phyloP scores from a whole-genome alignment of 2,329 filamentous ascomycete species.

The Zalaria sp. region DNA sequence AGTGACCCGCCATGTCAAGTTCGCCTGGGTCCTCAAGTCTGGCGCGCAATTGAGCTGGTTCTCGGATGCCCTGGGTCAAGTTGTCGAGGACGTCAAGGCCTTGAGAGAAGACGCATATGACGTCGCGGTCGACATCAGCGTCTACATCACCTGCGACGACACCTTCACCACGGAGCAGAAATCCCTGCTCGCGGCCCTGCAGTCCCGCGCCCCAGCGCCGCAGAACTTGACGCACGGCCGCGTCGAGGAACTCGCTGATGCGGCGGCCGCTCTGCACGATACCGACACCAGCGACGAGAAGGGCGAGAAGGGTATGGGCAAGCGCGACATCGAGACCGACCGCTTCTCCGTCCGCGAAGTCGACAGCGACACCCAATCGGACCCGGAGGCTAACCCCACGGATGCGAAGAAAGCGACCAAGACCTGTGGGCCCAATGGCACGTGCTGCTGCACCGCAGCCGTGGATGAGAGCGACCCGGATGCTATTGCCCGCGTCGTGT shows the following conservation, averaged over 20 bases:
- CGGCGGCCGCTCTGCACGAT: background rate
- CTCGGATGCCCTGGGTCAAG: conserved; percentile 31
- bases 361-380: conserved; percentile 4
- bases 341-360: conserved; percentile 15
- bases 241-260: conserved; percentile 9
- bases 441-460: conserved; percentile 36
- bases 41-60: conserved; percentile 40
- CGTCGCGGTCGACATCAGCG: conserved; percentile 34
- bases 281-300: conserved; percentile 2
- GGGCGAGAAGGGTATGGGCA: conserved; percentile 3
- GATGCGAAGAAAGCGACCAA: conserved; percentile 3
- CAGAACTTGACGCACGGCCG: conserved; percentile 9
- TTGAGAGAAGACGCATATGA: conserved; percentile 22
- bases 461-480: conserved; percentile 30
- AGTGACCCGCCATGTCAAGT: conserved; percentile 36
- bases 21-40: conserved; percentile 47
- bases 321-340: conserved; percentile 7
- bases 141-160: conserved; percentile 42
- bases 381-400: conserved; percentile 1
- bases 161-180: conserved; percentile 28
- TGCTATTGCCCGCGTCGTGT: conserved; percentile 13
- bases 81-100: conserved; percentile 27
- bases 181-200: conserved; percentile 11
- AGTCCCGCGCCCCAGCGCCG: conserved; percentile 8
- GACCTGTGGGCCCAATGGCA: conserved; percentile 14